A percentile compares a stretch with the other conserved stretches of the same genome.
phyloP scores from a whole-genome alignment of 169 alveolate genomes.

The Eimeria acervulina region DNA sequence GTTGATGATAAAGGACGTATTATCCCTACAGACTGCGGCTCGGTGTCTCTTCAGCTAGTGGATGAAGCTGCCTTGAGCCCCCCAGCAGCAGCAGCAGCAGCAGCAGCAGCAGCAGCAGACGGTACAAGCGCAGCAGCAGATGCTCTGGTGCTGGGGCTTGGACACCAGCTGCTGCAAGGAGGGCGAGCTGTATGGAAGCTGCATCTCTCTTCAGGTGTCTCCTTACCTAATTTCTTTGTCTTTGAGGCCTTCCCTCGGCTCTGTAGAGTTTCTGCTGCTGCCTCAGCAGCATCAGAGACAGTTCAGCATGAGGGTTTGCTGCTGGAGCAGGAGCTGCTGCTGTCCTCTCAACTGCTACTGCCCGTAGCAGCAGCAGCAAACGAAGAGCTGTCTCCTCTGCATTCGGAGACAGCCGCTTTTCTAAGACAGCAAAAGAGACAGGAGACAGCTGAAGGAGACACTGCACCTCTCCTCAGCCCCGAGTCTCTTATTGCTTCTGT shows the following conservation, averaged over 20 bases:
- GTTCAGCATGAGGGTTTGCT: not conserved
- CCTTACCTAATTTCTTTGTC: not conserved
- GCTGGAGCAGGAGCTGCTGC: not conserved
- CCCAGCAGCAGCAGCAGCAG: constrained; percentile 20
- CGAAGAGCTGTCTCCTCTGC: not conserved
- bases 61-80: not conserved
- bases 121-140: too few species aligned
- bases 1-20: constrained; percentile 19
- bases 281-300: too few species aligned
- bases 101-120: constrained; percentile 39
- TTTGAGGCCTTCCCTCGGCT: constrained; percentile 1
- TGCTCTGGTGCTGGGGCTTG: not conserved
- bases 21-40: constrained; percentile 55
- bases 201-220: not conserved
- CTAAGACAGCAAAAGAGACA: not conserved
- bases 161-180: constrained; percentile 30
- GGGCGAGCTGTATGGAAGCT: constrained; percentile 5
- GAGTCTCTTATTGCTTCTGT: not conserved
- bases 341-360: not conserved
- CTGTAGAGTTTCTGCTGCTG: not conserved
- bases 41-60: constrained; percentile 29
- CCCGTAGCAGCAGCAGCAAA: not conserved
- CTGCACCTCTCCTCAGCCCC: not conserved
- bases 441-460: not conserved
- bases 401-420: too few species aligned